A percentile compares a stretch with the other conserved stretches of the same genome.
These are phyloP conservation scores for Malus fusca DNA, from an alignment of 306 rosid species.

Conservation along the genomic window DNA sequence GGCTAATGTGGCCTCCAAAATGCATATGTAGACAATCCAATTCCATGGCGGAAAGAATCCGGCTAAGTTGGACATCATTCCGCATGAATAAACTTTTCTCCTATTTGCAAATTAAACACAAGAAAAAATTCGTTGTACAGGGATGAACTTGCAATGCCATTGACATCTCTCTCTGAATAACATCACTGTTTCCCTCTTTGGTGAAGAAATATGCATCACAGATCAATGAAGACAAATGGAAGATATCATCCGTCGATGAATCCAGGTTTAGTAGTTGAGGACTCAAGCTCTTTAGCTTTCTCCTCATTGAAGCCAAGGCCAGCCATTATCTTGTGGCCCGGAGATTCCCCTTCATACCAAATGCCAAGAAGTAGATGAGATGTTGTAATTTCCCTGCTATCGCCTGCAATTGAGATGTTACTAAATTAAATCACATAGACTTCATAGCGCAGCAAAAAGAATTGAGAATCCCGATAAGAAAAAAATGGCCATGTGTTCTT, in stretches of 20 bases:
- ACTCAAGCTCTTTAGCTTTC: conserved; percentile 57
- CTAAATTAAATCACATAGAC: not conserved
- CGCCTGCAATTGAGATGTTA: conserved; percentile 27
- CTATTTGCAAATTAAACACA: not conserved
- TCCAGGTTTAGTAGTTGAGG: conserved; percentile 39
- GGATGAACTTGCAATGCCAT: not conserved
- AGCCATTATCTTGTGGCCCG: conserved; percentile 52
- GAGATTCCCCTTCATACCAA: conserved; percentile 57
- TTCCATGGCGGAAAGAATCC: not conserved
- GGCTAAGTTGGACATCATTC: not conserved
- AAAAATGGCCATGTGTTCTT: not conserved
- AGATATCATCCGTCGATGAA: conserved; percentile 34
- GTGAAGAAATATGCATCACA: conserved; percentile 22
- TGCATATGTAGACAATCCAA: not conserved
- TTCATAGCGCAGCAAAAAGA: not conserved
- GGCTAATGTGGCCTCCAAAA: not conserved
- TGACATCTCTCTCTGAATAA: conserved; percentile 3
- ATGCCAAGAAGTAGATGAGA: conserved; percentile 54
- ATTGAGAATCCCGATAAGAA: not conserved
- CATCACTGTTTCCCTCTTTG: conserved; percentile 13
- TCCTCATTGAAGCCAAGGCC: conserved; percentile 48
- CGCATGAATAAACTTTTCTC: not conserved
- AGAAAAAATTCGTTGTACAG: not conserved
- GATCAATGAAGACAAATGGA: conserved; percentile 1
- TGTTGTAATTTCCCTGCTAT: conserved; percentile 47